Base-by-base conservation (phyloP, 2,329 filamentous ascomycete species). In the Cytospora schulzeri region DNA sequence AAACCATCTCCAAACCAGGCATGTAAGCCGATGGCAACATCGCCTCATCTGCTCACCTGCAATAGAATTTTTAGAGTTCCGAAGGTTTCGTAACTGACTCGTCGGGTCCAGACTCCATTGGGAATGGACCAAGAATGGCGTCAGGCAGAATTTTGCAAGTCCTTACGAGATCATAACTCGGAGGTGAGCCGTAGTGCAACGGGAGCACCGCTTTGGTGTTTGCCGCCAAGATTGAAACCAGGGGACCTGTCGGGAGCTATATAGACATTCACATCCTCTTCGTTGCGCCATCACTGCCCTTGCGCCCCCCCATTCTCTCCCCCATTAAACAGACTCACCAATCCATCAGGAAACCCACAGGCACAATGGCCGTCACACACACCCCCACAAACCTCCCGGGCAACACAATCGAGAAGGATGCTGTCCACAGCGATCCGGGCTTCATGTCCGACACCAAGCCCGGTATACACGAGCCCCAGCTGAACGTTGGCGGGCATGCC, bases 401-500 rank as follows among this genome's bases (percentile, higher is more conserved):
- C 55, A n/a, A 52, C 48, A 56, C 62, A n/a, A 64, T 64, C 26
- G 65, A 64, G 54, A 66, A 66, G 24, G 65, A 66, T 12, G 62
- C 65, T 11, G 62, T 64, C 26, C 31, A 59, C 9, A 51, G 62
- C 9, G 62, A 62, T 59, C 57, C 65, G 1, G 62, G 62, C 54
- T 66, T 66, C 51, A 59, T 62, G 65, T 62, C 62, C 8, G 65
- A 66, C 54, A 62, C 65, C 9, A 64, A 66, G 54, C 62, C 58
- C 19, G 24, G 55, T 28, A 2, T 57, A 50, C 22, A n/a, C 17
- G 53, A 64, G 50, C 65, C 65, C 24, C 65, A 66, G 58, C 62
- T 66, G 22, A 66, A 66, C 48, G 65, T 66, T 26, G 65, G 65
- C 17, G 65, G 65, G 19, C 65, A 66, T 35, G 65, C 65, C 35